These are phyloP conservation scores for Castanea mollissima DNA, from an alignment of 306 rosid species.

Conservation along the genomic window DNA sequence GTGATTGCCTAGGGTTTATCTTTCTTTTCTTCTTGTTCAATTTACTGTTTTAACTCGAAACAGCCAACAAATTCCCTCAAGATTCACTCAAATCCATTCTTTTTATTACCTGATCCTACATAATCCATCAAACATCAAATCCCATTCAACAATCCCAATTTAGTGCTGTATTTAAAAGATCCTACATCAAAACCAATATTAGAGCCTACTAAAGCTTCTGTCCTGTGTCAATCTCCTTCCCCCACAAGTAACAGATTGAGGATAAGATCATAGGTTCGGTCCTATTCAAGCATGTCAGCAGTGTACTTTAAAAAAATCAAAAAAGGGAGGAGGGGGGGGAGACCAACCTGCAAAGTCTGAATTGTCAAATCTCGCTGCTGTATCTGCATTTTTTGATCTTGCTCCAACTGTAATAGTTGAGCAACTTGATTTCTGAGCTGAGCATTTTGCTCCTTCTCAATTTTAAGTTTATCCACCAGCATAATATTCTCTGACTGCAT, in stretches of 20 bases:
- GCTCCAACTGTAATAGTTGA: slow-evolving; percentile 79
- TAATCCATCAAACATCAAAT: no score
- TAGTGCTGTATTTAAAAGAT: no score
- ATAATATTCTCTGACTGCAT: slow-evolving; percentile 82
- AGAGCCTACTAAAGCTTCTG: no score
- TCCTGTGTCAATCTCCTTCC: no score
- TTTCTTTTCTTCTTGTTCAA: no score
- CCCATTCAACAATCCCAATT: no score
- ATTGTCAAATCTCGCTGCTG: slow-evolving; percentile 75
- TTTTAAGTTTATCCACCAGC: slow-evolving; percentile 71
- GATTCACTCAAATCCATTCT: no score
- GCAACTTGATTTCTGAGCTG: slow-evolving; percentile 91
- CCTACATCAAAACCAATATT: no score
- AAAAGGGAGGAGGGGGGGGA: background rate
- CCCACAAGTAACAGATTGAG: background rate
- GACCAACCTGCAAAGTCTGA: slow-evolving; percentile 75
- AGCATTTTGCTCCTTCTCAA: slow-evolving; percentile 84
- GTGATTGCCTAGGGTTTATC: no score
- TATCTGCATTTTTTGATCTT: slow-evolving; percentile 75
- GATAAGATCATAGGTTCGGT: background rate
- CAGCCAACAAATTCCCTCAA: no score
- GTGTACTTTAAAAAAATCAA: slow-evolving; percentile 14
- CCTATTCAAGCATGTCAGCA: background rate
- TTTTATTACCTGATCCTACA: no score
- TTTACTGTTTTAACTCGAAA: no score